phyloP scores from a whole-genome alignment of 495 filamentous ascomycete species.

The Annulohypoxylon moriforme region DNA sequence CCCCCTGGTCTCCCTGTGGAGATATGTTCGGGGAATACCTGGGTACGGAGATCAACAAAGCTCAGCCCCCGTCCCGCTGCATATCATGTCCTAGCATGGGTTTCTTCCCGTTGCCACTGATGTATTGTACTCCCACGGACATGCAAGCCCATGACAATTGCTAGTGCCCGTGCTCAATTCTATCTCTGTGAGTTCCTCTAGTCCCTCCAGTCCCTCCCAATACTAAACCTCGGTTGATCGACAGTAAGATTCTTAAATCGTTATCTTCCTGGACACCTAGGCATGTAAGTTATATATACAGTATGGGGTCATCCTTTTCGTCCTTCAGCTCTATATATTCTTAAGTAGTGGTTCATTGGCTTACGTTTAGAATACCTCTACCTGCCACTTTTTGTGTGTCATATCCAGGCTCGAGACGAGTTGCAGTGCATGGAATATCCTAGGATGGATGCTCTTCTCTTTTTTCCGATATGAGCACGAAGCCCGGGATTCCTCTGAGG shows the following conservation, averaged over 20 bases:
- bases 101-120: neutral
- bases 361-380: neutral
- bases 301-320: neutral
- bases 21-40: neutral
- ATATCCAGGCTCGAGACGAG: conserved; percentile 3
- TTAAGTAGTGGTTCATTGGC: neutral
- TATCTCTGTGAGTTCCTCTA: too few species aligned
- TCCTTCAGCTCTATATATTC: neutral
- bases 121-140: neutral
- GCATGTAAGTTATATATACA: neutral
- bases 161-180: neutral
- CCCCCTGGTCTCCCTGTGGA: neutral
- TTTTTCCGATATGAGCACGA: neutral
- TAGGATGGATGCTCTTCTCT: neutral
- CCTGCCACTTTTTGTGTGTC: conserved; percentile 3
- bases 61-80: conserved; percentile 5
- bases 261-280: neutral
- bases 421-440: neutral
- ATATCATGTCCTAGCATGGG: conserved; percentile 1
- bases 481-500: conserved; percentile 1
- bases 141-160: neutral
- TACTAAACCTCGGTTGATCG: neutral
- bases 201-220: neutral
- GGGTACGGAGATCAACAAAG: conserved; percentile 1
- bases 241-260: conserved; percentile 1